Base-by-base conservation (phyloP, 345 rosid species). In the Eucalyptus sideroxylon region DNA sequence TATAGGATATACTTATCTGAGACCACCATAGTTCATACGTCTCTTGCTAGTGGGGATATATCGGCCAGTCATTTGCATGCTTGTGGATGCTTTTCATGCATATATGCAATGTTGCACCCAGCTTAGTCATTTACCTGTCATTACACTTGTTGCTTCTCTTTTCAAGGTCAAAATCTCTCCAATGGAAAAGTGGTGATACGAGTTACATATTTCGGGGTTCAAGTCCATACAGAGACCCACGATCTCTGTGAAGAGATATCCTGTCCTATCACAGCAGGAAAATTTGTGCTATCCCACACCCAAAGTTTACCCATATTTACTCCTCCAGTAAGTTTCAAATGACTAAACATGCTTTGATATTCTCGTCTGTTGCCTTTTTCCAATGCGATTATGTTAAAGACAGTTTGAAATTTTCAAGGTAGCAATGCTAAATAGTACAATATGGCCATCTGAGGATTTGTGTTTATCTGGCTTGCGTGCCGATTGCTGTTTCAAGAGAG, bases 251-350 rank as follows among this genome's bases (percentile, higher is more conserved):
- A 95, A 12, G 94, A 94, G 92, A 91, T 92, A 5, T 82, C 93
- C 9, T 95, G 98, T 88, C 97, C 97, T 1, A 34, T 96, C 37
- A 50, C 93, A 30, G 88, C 88, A 10, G 96, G 97, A 88, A 86
- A 85, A 91, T 96, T 96, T 90, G 89, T 92, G 87, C 98, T 96
- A 91, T 92, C 96, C 86, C 96, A 95, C 90, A 92, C 93, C 59
- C 95, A 96, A 90, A 93, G 93, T 67, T 87, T 95, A 65, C 97
- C 98, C 26, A 81, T 56, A 31, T 89, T 93, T 85, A 91, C 98
- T 60, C 97, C 97, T 37, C 96, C 96, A 3, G 96, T 95, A 91
- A 91, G 93, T 88, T 87, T 87, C 77, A 49, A 31, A 50, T 7
- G 42, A 77, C 85, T 40, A 6, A 16, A 11, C 4, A 40, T 19